phyloP scores from a whole-genome alignment of 495 filamentous ascomycete species.

The Astrothelium macrocarpum region DNA sequence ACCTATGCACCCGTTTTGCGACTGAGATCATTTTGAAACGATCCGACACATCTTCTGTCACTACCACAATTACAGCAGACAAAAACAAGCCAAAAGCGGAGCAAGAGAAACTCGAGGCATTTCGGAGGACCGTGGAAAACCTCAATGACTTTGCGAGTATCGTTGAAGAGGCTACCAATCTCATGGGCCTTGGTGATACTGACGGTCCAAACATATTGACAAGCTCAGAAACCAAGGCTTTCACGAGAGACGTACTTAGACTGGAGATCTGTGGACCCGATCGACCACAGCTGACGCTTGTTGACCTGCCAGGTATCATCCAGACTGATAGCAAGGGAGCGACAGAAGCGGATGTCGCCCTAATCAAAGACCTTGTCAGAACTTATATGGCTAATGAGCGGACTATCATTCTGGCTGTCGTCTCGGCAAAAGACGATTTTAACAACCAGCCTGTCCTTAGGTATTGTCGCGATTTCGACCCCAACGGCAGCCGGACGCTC shows the following conservation, averaged over 20 bases:
- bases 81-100: conserved; percentile 21
- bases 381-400: conserved; percentile 49
- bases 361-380: conserved; percentile 44
- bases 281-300: conserved; percentile 43
- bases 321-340: conserved; percentile 10
- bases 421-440: conserved; percentile 44
- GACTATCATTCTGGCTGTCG: conserved; percentile 49
- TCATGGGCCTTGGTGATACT: conserved; percentile 25
- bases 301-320: conserved; percentile 24
- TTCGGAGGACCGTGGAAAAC: conserved; percentile 22
- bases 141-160: conserved; percentile 26
- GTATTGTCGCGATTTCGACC: conserved; percentile 37
- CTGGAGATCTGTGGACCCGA: conserved; percentile 53
- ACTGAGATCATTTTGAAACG: conserved; percentile 51
- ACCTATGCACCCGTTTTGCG: conserved; percentile 57
- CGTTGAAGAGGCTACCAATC: conserved; percentile 25
- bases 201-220: not conserved
- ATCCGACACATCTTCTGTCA: conserved; percentile 17
- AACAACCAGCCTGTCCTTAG: conserved; percentile 42
- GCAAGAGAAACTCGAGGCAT: conserved; percentile 25
- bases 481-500: conserved; percentile 40
- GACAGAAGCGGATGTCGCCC: conserved; percentile 24
- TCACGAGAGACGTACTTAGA: conserved; percentile 53
- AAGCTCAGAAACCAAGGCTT: conserved; percentile 22
- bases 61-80: conserved; percentile 28